phyloP scores from a whole-genome alignment of 306 rosid genomes.

The Glycine latifolia region DNA sequence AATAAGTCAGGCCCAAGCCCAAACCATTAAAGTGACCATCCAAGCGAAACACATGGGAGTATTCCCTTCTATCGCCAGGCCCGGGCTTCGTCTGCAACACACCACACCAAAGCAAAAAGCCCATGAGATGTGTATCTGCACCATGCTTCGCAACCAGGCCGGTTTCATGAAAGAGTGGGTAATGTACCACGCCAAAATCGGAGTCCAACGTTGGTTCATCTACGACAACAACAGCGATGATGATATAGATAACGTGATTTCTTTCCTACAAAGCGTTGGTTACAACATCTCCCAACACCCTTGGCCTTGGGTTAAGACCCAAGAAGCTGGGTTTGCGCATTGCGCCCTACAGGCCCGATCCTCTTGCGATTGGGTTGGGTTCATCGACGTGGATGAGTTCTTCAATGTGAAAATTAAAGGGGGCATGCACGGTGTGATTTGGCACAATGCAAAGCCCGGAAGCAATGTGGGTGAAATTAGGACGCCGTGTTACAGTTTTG shows the following conservation, averaged over 20 bases:
- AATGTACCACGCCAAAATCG: conserved; percentile 74
- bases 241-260: conserved; percentile 44
- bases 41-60: conserved; percentile 45
- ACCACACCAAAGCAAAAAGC: conserved; percentile 32
- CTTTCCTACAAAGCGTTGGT: conserved; percentile 25
- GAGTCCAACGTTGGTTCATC: conserved; percentile 76
- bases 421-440: conserved; percentile 48
- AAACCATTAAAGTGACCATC: conserved; percentile 62
- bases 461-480: conserved; percentile 63
- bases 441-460: conserved; percentile 38
- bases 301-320: conserved; percentile 88
- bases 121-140: conserved; percentile 69
- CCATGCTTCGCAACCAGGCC: conserved; percentile 83
- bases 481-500: conserved; percentile 67
- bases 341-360: conserved; percentile 72
- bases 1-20: neutral
- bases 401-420: conserved; percentile 51
- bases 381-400: conserved; percentile 84
- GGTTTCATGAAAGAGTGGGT: conserved; percentile 82
- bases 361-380: conserved; percentile 77
- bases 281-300: conserved; percentile 65
- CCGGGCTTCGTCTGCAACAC: neutral
- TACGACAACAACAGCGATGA: conserved; percentile 87
- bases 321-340: conserved; percentile 87
- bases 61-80: conserved; percentile 66